Evolutionary conservation across 2,329 filamentous ascomycete genomes (phyloP), one percentile per base, ranked within the genome.

Genomic region (Colletotrichum somersetense): DNA sequence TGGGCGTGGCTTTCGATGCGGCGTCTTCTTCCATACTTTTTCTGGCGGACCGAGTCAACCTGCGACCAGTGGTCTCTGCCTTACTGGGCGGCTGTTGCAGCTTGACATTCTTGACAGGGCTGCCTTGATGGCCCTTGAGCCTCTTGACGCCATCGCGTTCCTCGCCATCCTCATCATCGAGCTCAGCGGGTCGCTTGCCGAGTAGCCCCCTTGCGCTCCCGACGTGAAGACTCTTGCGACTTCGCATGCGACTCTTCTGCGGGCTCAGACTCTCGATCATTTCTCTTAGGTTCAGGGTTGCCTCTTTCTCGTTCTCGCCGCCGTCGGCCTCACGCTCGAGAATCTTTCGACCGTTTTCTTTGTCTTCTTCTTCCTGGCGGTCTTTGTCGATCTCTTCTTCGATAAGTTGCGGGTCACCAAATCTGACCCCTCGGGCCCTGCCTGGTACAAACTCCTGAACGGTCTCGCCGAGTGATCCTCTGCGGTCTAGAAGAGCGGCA

Each of bases 201-300:
- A 95, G 84, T 26, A 95, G 81, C 0, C 93, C 93, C 73, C 85
- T 90, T 18, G 92, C 93, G 76, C 92, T 92, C 52, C 93, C 93
- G 26, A 94, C 89, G 74, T 93, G 91, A 62, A 95, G 84, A 78
- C 93, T 95, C 82, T 95, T 95, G 52, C 93, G 90, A 18, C 90
- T 90, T 67, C 87, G 90, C 8, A 93, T 75, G 7, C 83, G 81
- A 66, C 89, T 91, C 79, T 94, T 93, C 81, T 93, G 93, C 0
- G 93, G 93, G 33, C 92, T 94, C 74, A 96, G 85, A 68, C 89
- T 92, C 73, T 92, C 88, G 72, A 96, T 96, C 89, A 94, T 91
- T 74, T 94, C 92, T 74, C 89, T 92, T 55, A 96, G 82, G 73
- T 90, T 93, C 46, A 91, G 81, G 0, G 92, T 92, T 3, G 84